Evolutionary conservation across 1,139 yeast genomes (phyloP).

Genomic region (Blastobotrys buckinghamii): DNA sequence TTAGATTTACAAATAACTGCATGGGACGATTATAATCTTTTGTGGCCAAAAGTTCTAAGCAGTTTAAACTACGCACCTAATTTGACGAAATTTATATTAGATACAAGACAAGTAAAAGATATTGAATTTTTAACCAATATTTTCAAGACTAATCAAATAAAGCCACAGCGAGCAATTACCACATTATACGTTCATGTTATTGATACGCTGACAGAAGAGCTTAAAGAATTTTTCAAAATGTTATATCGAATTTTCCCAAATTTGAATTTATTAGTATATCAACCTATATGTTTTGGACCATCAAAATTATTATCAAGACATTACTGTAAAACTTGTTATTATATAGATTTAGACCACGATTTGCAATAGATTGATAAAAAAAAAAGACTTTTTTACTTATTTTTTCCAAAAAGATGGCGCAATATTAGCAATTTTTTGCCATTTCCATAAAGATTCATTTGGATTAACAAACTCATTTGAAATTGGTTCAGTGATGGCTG

Average conservation of each 20-base stretch:
- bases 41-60: neutral
- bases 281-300: slow-evolving; percentile 1
- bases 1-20: neutral
- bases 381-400: neutral
- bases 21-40: neutral
- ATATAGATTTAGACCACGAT: neutral
- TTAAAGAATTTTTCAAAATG: neutral
- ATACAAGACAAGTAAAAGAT: neutral
- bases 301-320: neutral
- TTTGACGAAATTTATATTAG: neutral
- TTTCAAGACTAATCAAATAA: too few species aligned
- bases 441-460: slow-evolving; percentile 41
- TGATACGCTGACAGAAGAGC: neutral
- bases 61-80: neutral
- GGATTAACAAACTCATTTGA: slow-evolving; percentile 54
- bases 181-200: neutral
- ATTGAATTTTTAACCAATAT: neutral
- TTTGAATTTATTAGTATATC: neutral
- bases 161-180: neutral
- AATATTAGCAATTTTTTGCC: slow-evolving; percentile 28
- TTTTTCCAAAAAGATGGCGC: neutral
- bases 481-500: slow-evolving; percentile 18
- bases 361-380: too few species aligned
- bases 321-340: neutral
- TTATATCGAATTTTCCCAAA: neutral